Evolutionary conservation across 2,329 filamentous ascomycete genomes (phyloP).

Genomic region (Leptosphaerulina australis): DNA sequence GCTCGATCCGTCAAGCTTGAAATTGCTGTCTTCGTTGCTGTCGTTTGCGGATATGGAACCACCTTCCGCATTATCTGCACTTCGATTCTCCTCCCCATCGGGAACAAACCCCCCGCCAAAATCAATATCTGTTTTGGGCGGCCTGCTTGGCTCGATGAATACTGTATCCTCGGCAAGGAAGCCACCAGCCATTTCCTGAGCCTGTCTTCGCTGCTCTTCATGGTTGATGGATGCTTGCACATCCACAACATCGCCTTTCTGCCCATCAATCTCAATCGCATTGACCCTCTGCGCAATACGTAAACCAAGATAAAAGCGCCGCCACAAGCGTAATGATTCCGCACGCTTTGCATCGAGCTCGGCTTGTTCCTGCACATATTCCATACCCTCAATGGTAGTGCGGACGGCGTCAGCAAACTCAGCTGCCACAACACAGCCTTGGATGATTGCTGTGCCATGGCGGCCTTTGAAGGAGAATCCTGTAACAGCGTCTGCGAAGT

Average conservation of each 20-base stretch:
- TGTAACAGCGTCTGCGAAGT: constrained; percentile 87
- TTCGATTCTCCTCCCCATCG: constrained; percentile 15
- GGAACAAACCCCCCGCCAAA: constrained; percentile 30
- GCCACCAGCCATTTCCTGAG: constrained; percentile 45
- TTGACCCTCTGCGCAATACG: constrained; percentile 76
- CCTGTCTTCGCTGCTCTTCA: constrained; percentile 35
- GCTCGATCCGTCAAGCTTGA: constrained; percentile 5
- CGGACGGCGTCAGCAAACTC: constrained; percentile 75
- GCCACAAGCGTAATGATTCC: constrained; percentile 62
- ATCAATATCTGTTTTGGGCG: constrained; percentile 3
- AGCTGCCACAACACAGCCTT: constrained; percentile 75
- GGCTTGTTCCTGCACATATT: constrained; percentile 67
- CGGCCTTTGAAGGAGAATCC: constrained; percentile 88
- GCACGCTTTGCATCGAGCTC: constrained; percentile 62
- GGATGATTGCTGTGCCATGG: constrained; percentile 81
- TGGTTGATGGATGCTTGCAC: constrained; percentile 41
- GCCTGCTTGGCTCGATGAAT: constrained; percentile 30
- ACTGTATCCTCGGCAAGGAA: constrained; percentile 59
- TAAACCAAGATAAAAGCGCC: constrained; percentile 65
- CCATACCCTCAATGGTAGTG: constrained; percentile 70
- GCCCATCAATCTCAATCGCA: constrained; percentile 51
- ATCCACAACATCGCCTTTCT: constrained; percentile 34
- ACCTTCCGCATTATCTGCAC: neutral
- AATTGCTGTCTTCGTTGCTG: constrained; percentile 21
- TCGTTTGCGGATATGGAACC: constrained; percentile 18